Evolutionary conservation across 257 asterid species (phyloP).

Genomic region (Eucommia ulmoides): DNA sequence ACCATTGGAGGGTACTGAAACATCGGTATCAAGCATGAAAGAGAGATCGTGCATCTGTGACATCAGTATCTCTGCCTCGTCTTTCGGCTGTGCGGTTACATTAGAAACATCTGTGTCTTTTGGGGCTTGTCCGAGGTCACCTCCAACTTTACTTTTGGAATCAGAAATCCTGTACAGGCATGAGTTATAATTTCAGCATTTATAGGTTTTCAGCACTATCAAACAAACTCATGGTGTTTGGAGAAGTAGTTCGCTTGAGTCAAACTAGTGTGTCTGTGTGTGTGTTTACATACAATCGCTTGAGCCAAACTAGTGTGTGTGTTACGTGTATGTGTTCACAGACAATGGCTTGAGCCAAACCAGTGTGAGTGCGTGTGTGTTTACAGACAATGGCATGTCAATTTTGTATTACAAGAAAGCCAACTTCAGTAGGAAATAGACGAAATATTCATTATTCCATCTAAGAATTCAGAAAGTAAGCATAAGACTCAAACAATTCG

Average conservation of each 20-base stretch:
- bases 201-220: no score
- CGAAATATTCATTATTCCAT: no score
- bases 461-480: no score
- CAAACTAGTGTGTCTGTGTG: background rate
- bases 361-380: no score
- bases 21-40: constrained; percentile 30
- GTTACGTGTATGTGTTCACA: no score
- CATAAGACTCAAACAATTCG: no score
- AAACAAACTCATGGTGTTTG: background rate
- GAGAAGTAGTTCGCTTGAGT: background rate
- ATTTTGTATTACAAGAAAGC: no score
- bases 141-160: constrained; percentile 7
- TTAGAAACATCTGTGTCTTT: constrained; percentile 2
- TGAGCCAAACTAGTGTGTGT: background rate
- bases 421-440: no score
- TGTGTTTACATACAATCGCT: background rate
- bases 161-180: constrained; percentile 13
- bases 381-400: no score
- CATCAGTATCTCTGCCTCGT: constrained; percentile 15
- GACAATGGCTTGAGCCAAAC: no score
- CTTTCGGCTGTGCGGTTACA: constrained; percentile 8
- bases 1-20: constrained; percentile 24
- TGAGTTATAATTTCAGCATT: no score
- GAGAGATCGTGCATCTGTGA: constrained; percentile 41
- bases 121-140: constrained; percentile 7